Evolutionary conservation across 768 basidiomycete species (phyloP).

Genomic region (Leccinum imitatum): DNA sequence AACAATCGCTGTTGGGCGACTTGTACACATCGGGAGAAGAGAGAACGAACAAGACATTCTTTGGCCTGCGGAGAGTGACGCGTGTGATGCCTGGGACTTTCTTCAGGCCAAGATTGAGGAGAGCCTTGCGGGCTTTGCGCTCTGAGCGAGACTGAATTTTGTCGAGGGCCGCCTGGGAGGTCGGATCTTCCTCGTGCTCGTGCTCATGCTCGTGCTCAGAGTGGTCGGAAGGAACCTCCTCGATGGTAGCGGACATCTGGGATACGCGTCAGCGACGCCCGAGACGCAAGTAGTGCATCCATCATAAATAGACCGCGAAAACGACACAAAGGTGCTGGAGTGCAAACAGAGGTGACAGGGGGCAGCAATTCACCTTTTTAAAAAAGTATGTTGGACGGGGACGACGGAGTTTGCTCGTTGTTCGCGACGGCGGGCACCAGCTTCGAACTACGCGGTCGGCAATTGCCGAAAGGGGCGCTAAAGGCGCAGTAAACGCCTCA

Average conservation of each 20-base stretch:
- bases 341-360: background rate
- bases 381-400: constrained; percentile 10
- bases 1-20: constrained; percentile 94
- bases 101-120: constrained; percentile 89
- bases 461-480: constrained; percentile 27
- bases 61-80: constrained; percentile 91
- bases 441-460: constrained; percentile 16
- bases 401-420: constrained; percentile 34
- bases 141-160: constrained; percentile 95
- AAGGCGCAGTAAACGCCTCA: no score
- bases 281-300: constrained; percentile 28
- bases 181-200: constrained; percentile 78
- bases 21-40: constrained; percentile 97
- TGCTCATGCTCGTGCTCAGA: constrained; percentile 74
- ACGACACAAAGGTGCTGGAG: background rate
- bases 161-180: constrained; percentile 79
- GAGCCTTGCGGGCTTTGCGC: constrained; percentile 93
- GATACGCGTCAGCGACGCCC: constrained; percentile 34
- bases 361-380: constrained; percentile 20
- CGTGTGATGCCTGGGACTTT: constrained; percentile 91
- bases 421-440: constrained; percentile 31
- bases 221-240: constrained; percentile 81
- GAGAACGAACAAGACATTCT: constrained; percentile 94
- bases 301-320: constrained; percentile 11
- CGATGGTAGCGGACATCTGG: constrained; percentile 74